Conservation (phyloP, 2,329 filamentous ascomycete species). For the Fusarium caatingaense region DNA sequence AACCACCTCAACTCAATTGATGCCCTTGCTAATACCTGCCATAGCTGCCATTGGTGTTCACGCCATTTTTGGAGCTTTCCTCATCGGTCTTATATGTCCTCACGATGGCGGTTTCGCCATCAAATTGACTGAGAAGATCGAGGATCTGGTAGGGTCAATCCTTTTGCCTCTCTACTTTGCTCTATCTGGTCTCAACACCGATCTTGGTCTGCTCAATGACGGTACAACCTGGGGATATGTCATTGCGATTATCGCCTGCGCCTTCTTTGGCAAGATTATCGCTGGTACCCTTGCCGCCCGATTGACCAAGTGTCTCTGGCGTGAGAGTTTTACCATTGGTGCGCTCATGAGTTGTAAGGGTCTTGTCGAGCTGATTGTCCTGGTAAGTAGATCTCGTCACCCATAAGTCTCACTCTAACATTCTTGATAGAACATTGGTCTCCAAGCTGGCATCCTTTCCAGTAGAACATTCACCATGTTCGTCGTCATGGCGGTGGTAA, state of each 20-base stretch:
- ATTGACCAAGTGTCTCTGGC: constrained; percentile 79
- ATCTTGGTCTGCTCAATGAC: constrained; percentile 83
- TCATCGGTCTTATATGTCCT: constrained; percentile 89
- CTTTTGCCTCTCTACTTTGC: constrained; percentile 95
- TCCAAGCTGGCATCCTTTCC: constrained; percentile 85
- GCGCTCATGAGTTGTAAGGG: constrained; percentile 97
- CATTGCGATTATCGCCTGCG: constrained; percentile 81
- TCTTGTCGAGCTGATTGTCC: constrained; percentile 92
- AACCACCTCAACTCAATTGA: rapidly evolving
- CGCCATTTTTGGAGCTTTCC: constrained; percentile 92
- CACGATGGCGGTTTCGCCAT: constrained; percentile 92
- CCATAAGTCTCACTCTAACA: not conserved
- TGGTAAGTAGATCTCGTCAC: constrained; percentile 64
- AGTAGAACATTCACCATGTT: constrained; percentile 90
- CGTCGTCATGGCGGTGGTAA: constrained; percentile 85
- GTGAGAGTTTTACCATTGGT: constrained; percentile 89
- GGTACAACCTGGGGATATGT: constrained; percentile 93
- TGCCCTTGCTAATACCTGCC: not conserved
- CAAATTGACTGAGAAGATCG: constrained; percentile 91
- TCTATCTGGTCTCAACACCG: constrained; percentile 87
- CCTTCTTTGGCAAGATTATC: constrained; percentile 85
- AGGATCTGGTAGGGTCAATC: constrained; percentile 86
- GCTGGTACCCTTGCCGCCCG: constrained; percentile 85
- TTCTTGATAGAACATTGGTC: constrained; percentile 70
- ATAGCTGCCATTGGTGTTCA: constrained; percentile 84